Conservation (phyloP, 2,329 filamentous ascomycete species). For the Exophiala alcalophila region DNA sequence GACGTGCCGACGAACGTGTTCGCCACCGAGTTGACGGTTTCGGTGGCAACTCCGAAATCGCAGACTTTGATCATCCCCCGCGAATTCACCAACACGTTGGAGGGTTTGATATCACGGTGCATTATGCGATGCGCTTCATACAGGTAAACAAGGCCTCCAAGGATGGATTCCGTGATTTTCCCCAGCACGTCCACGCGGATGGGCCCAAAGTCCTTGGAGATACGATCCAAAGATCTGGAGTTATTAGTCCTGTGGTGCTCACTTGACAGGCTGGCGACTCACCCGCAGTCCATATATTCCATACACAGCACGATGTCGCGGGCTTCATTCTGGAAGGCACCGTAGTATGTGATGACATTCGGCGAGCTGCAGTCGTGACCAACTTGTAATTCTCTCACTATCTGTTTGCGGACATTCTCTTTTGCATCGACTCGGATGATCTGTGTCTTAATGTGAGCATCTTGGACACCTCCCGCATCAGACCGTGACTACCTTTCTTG, state of each 20-base stretch:
- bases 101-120: conserved; percentile 98
- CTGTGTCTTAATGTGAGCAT: conserved; percentile 48
- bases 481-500: conserved; percentile 72
- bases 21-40: conserved; percentile 95
- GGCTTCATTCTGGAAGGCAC: conserved; percentile 92
- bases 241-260: conserved; percentile 27
- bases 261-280: conserved; percentile 43
- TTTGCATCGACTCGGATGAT: conserved; percentile 98
- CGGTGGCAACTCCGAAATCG: conserved; percentile 97
- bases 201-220: conserved; percentile 91
- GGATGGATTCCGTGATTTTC: conserved; percentile 93
- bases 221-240: conserved; percentile 78
- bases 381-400: conserved; percentile 93
- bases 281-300: conserved; percentile 99
- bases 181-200: conserved; percentile 93
- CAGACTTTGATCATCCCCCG: conserved; percentile 93
- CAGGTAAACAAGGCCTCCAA: conserved; percentile 90
- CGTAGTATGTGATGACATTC: conserved; percentile 97
- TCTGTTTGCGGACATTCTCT: conserved; percentile 93
- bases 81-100: conserved; percentile 95
- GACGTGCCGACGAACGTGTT: conserved; percentile 98
- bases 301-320: conserved; percentile 99
- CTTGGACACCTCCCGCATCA: not conserved
- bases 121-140: conserved; percentile 96
- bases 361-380: conserved; percentile 98